Conservation (phyloP, 1,284 basidiomycete genomes). For the Caloboletus inedulis region DNA sequence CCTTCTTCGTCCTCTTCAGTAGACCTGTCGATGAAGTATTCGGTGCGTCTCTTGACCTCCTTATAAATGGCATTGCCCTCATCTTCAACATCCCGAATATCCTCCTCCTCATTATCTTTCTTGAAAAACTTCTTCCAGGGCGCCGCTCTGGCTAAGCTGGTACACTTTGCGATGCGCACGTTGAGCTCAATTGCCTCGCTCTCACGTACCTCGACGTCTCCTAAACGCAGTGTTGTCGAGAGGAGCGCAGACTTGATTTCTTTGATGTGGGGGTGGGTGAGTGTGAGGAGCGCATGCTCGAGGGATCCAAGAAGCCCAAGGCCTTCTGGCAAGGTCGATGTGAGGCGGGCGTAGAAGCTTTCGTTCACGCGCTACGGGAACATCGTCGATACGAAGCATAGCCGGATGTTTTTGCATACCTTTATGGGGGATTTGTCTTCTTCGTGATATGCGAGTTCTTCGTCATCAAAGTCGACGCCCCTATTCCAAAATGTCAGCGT, state of each 20-base stretch:
- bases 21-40: conserved; percentile 51
- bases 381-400: conserved; percentile 3
- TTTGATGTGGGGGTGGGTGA: conserved; percentile 68
- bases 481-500: conserved; percentile 37
- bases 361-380: conserved; percentile 68
- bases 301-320: conserved; percentile 66
- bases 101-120: conserved; percentile 21
- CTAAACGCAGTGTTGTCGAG: conserved; percentile 68
- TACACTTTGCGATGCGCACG: conserved; percentile 83
- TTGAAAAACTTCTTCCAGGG: conserved; percentile 77
- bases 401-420: conserved; percentile 38
- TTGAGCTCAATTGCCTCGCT: conserved; percentile 74
- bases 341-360: conserved; percentile 64
- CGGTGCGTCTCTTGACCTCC: conserved; percentile 55
- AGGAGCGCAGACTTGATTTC: conserved; percentile 63
- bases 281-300: conserved; percentile 64
- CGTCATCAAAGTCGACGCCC: conserved; percentile 85
- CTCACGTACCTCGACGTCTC: conserved; percentile 61
- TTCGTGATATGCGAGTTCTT: conserved; percentile 59
- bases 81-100: conserved; percentile 32
- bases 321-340: conserved; percentile 38
- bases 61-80: conserved; percentile 43
- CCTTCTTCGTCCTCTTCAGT: conserved; percentile 31
- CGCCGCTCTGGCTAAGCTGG: conserved; percentile 69
- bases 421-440: conserved; percentile 70